phyloP scores from a whole-genome alignment of 257 asterid species.

The Ocimum tenuiflorum region DNA sequence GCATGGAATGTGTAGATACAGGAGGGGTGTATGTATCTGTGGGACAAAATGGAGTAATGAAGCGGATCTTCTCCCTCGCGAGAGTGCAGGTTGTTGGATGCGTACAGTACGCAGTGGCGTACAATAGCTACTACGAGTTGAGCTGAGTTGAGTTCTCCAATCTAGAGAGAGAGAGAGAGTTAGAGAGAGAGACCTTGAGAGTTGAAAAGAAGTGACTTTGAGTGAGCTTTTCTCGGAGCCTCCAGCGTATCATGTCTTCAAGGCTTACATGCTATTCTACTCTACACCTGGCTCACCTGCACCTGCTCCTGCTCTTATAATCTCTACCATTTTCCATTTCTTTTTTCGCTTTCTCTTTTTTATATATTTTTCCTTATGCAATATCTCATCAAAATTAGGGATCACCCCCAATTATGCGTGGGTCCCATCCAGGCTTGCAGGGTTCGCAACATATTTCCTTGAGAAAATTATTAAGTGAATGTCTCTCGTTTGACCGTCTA shows the following conservation, averaged over 20 bases:
- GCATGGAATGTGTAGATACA: conserved; percentile 21
- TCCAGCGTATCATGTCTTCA: conserved; percentile 40
- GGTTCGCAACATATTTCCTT: too few relatives aligned
- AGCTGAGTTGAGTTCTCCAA: conserved; percentile 22
- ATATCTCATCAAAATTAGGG: too few relatives aligned
- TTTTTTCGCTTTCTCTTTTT: too few relatives aligned
- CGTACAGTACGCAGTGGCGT: conserved; percentile 40
- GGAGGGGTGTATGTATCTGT: conserved; percentile 15
- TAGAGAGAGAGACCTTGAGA: conserved; percentile 33
- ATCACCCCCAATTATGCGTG: too few relatives aligned
- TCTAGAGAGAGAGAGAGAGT: conserved; percentile 28
- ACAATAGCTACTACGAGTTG: conserved; percentile 30
- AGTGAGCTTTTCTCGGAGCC: conserved; percentile 54
- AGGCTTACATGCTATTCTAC: conserved; percentile 11
- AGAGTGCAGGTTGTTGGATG: conserved; percentile 39
- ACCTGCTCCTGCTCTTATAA: not conserved
- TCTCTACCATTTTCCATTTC: too few relatives aligned
- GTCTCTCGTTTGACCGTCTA: too few relatives aligned
- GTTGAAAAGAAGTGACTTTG: conserved; percentile 43
- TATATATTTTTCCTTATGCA: too few relatives aligned
- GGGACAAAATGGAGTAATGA: conserved; percentile 14
- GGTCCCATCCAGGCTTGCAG: too few relatives aligned
- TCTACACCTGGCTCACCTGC: conserved; percentile 29
- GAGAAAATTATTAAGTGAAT: too few relatives aligned
- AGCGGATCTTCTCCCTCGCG: conserved; percentile 22